Conservation (phyloP, 2,329 filamentous ascomycete species). For the Teratosphaeria nubilosa region DNA sequence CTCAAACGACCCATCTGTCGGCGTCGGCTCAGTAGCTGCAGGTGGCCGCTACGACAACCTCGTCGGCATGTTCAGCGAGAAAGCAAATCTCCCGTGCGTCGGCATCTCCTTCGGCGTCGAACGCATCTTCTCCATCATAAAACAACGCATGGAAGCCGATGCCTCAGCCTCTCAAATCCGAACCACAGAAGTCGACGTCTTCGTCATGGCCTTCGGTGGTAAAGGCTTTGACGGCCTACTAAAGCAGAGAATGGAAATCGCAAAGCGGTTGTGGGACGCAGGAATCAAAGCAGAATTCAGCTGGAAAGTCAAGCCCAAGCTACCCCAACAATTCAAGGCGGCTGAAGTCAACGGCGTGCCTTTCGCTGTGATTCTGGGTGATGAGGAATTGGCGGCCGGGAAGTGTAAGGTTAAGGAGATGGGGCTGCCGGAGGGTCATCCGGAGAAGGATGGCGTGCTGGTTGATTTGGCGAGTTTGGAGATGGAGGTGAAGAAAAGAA, state of each 20-base stretch:
- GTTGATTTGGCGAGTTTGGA: constrained; percentile 56
- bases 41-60: constrained; percentile 88
- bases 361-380: constrained; percentile 79
- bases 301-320: constrained; percentile 83
- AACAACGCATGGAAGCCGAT: constrained; percentile 59
- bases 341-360: constrained; percentile 72
- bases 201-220: constrained; percentile 87
- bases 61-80: constrained; percentile 81
- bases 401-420: constrained; percentile 84
- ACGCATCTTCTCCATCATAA: constrained; percentile 86
- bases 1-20: constrained; percentile 68
- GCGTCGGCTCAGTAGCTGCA: constrained; percentile 79
- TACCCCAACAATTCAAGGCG: constrained; percentile 82
- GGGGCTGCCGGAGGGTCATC: constrained; percentile 68
- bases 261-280: constrained; percentile 68
- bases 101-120: constrained; percentile 92
- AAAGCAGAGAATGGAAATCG: constrained; percentile 73
- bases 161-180: constrained; percentile 44
- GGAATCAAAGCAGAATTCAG: constrained; percentile 86
- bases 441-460: constrained; percentile 79
- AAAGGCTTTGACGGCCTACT: constrained; percentile 74
- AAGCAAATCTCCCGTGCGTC: constrained; percentile 72
- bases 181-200: constrained; percentile 75
- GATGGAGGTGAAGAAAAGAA: constrained; percentile 48
- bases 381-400: constrained; percentile 74